Percentiles rank a stretch among this genome's conserved stretches.
Conservation (phyloP, 1,139 yeast species). For the Casaregolazyma suthepensis region DNA sequence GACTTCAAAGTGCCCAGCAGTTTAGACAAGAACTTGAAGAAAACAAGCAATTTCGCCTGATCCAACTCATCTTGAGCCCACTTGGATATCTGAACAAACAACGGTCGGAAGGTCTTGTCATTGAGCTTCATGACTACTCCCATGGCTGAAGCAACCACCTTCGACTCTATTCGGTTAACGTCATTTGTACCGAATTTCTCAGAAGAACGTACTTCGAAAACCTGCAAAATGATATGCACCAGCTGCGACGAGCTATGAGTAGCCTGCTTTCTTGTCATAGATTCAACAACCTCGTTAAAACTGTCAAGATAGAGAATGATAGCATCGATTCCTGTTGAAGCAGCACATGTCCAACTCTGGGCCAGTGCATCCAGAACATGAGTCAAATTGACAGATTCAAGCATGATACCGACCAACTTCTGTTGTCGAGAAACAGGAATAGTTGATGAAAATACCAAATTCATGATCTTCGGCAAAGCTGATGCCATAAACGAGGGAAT, state of each 20-base stretch:
- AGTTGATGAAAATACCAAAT: slow-evolving; percentile 46
- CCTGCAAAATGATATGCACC: slow-evolving; percentile 60
- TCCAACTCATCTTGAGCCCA: slow-evolving; percentile 85
- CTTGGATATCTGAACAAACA: slow-evolving; percentile 79
- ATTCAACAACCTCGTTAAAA: slow-evolving; percentile 59
- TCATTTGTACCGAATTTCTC: slow-evolving; percentile 67
- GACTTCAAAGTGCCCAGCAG: slow-evolving; percentile 79
- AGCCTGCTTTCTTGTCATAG: slow-evolving; percentile 68
- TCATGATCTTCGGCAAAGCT: slow-evolving; percentile 55
- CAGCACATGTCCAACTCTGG: slow-evolving; percentile 55
- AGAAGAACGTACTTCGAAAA: slow-evolving; percentile 53
- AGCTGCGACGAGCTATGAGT: slow-evolving; percentile 63
- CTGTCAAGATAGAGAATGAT: slow-evolving; percentile 66
- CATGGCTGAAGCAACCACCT: slow-evolving; percentile 68
- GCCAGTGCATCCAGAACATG: slow-evolving; percentile 53
- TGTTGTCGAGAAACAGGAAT: slow-evolving; percentile 58
- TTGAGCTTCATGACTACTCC: slow-evolving; percentile 81
- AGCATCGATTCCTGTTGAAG: slow-evolving; percentile 40
- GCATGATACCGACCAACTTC: slow-evolving; percentile 57
- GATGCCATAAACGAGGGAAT: slow-evolving; percentile 83
- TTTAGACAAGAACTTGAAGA: slow-evolving; percentile 81
- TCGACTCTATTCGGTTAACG: slow-evolving; percentile 71
- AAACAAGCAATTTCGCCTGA: slow-evolving; percentile 43
- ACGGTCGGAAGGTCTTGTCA: slow-evolving; percentile 88
- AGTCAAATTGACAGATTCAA: slow-evolving; percentile 62